phyloP scores from a whole-genome alignment of 129 eudicot species.

The Logfia minima region DNA sequence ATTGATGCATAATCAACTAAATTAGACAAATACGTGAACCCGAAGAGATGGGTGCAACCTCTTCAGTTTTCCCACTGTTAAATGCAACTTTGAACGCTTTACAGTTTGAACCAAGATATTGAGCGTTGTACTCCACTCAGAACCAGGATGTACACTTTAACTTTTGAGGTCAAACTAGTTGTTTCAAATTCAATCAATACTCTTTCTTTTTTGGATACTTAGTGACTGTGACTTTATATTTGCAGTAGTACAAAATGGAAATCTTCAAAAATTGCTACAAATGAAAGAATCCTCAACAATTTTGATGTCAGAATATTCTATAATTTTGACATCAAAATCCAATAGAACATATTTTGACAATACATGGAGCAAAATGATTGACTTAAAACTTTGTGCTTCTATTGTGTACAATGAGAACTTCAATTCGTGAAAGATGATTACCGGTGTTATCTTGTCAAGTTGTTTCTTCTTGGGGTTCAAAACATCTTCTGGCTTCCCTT shows the following conservation, averaged over 20 bases:
- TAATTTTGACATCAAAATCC: not conserved
- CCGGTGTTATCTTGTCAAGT: constrained; percentile 89
- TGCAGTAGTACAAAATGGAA: not conserved
- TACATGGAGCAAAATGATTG: not conserved
- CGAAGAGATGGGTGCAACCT: not conserved
- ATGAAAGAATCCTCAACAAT: not conserved
- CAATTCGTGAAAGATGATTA: constrained; percentile 32
- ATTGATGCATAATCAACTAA: not conserved
- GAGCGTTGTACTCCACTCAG: not conserved
- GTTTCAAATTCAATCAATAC: not conserved
- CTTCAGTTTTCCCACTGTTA: not conserved
- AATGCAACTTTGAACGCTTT: constrained; percentile 9
- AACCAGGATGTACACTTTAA: not conserved
- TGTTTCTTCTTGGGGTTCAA: constrained; percentile 97
- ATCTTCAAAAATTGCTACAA: not conserved
- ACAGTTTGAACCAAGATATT: not conserved
- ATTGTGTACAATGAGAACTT: not conserved
- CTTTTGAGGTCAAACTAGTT: not conserved
- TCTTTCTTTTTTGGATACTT: not conserved
- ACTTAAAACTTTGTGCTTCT: not conserved
- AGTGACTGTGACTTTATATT: not conserved
- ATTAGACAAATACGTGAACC: not conserved
- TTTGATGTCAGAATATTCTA: not conserved
- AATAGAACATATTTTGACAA: not conserved
- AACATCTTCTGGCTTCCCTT: constrained; percentile 96